Conservation (phyloP, 768 basidiomycete genomes). For the Bullera alba region DNA sequence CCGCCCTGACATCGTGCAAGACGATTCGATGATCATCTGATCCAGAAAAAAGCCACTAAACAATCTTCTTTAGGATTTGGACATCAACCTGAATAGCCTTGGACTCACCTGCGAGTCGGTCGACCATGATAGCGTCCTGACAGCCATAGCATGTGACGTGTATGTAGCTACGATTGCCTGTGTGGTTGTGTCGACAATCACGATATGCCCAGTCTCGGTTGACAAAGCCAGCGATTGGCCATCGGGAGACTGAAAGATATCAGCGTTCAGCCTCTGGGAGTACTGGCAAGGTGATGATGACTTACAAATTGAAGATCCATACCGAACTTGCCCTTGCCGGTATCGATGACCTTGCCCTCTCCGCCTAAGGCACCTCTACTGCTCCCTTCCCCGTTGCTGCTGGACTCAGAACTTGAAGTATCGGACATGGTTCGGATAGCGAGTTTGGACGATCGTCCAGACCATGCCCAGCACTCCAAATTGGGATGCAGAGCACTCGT, state of each 20-base stretch:
- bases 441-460: constrained; percentile 39
- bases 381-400: constrained; percentile 1
- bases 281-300: constrained; percentile 51
- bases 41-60: constrained; percentile 73
- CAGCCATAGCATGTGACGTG: constrained; percentile 82
- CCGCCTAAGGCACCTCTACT: constrained; percentile 19
- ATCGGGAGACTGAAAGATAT: constrained; percentile 66
- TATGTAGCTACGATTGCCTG: constrained; percentile 62
- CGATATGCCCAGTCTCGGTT: constrained; percentile 80
- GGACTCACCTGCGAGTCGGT: constrained; percentile 69
- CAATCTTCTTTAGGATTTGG: background rate
- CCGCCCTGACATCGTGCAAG: constrained; percentile 72
- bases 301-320: constrained; percentile 49
- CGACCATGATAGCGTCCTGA: constrained; percentile 82
- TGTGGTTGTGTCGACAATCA: constrained; percentile 72
- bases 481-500: constrained; percentile 71
- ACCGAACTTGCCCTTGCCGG: constrained; percentile 44
- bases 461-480: constrained; percentile 31
- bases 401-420: constrained; percentile 11
- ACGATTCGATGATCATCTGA: constrained; percentile 90
- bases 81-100: background rate
- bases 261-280: background rate
- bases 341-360: constrained; percentile 39
- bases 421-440: constrained; percentile 25
- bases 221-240: constrained; percentile 74